Evolutionary conservation across 768 basidiomycete genomes (phyloP).

Genomic region (Tricholoma furcatifolium): DNA sequence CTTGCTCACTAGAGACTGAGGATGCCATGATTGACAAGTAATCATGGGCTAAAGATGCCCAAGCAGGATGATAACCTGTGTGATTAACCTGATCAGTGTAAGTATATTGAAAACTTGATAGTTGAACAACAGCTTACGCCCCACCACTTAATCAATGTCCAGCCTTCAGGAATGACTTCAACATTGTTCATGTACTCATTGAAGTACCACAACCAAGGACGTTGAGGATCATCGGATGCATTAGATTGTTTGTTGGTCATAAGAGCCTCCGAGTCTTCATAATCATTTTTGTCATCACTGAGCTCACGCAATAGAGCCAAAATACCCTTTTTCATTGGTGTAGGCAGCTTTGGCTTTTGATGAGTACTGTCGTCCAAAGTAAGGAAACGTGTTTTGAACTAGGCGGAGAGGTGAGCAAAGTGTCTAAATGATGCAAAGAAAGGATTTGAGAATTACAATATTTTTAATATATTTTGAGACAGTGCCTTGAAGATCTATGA

Average conservation of each 20-base stretch:
- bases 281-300: not conserved
- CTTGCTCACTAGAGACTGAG: slow-evolving; percentile 37
- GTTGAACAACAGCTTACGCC: slow-evolving; percentile 23
- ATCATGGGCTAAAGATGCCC: slow-evolving; percentile 35
- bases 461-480: slow-evolving; percentile 16
- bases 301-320: not conserved
- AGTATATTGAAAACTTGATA: no score
- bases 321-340: not conserved
- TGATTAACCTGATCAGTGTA: no score
- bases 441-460: slow-evolving; percentile 2
- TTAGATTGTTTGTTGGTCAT: no score
- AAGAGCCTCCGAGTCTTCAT: not conserved
- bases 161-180: not conserved
- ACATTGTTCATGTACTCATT: not conserved
- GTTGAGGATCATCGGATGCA: not conserved
- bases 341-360: not conserved
- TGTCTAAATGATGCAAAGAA: not conserved
- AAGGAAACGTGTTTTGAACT: not conserved
- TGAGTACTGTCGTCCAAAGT: not conserved
- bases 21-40: slow-evolving; percentile 38
- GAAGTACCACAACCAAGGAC: not conserved
- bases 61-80: slow-evolving; percentile 24
- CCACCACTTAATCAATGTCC: slow-evolving; percentile 29
- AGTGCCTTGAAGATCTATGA: slow-evolving; percentile 13
- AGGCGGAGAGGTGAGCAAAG: not conserved